Evolutionary conservation across 2,329 filamentous ascomycete species (phyloP).

Genomic region (Neonectria sp.): DNA sequence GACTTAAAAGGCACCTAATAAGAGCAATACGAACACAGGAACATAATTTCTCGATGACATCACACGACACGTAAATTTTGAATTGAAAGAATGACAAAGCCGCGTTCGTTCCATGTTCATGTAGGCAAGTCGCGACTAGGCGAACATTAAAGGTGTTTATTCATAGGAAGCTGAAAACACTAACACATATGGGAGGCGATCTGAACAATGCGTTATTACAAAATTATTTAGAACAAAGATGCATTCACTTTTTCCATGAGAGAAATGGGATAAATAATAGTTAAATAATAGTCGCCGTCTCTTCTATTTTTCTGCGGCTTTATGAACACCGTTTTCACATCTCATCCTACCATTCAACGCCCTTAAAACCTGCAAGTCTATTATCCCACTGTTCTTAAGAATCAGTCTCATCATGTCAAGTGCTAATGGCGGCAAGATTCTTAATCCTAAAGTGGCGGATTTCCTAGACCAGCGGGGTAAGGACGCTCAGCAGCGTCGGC

Average conservation of each 20-base stretch:
- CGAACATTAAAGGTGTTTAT: not conserved
- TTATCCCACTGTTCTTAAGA: not conserved
- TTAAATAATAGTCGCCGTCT: not conserved
- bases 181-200: not conserved
- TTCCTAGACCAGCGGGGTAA: not conserved
- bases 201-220: not conserved
- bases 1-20: not conserved
- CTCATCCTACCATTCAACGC: not conserved
- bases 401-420: slow-evolving; percentile 2
- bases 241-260: not conserved
- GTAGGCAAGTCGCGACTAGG: not conserved
- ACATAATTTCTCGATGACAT: not conserved
- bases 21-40: not conserved
- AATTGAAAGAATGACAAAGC: not conserved
- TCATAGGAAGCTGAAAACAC: not conserved
- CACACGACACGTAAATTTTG: not conserved
- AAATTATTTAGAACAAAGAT: not conserved
- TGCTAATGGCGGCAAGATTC: slow-evolving; percentile 17
- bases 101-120: not conserved
- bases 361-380: not conserved
- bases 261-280: not conserved
- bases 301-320: not conserved
- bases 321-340: not conserved
- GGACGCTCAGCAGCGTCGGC: slow-evolving; percentile 10
- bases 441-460: slow-evolving; percentile 4